Percentiles rank a stretch among this genome's conserved stretches.
These are phyloP conservation scores for Solanum appendiculatum DNA, from an alignment of 257 asterid genomes.

Conservation along the genomic window DNA sequence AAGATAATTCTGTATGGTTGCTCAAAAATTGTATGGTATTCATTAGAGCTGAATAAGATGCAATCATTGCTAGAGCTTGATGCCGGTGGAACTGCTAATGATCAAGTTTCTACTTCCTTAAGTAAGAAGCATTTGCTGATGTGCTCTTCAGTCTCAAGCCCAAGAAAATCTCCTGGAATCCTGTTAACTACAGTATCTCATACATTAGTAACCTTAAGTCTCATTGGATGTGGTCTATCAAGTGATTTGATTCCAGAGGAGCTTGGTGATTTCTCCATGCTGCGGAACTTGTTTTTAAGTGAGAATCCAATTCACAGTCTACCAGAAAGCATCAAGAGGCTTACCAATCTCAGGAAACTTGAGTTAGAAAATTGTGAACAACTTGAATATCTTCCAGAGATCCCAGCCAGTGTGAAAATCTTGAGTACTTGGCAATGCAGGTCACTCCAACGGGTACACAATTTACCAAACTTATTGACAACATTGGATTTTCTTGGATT, in stretches of 20 bases:
- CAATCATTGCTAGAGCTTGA: background rate
- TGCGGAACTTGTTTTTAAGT: background rate
- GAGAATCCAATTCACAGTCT: background rate
- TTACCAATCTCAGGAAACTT: background rate
- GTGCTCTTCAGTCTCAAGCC: background rate
- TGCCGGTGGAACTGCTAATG: background rate
- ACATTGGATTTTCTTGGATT: background rate
- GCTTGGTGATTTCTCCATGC: background rate
- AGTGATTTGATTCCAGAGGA: background rate
- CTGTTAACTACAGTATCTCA: background rate
- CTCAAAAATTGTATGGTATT: background rate
- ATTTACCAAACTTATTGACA: background rate
- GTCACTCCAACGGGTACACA: background rate
- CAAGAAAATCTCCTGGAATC: background rate
- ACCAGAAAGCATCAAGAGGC: slow-evolving; percentile 1
- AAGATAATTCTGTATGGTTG: background rate
- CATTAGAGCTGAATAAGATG: background rate
- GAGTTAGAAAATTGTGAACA: background rate
- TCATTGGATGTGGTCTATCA: background rate
- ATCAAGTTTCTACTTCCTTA: background rate
- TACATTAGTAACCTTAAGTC: background rate
- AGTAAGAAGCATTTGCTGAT: background rate
- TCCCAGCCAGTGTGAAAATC: background rate
- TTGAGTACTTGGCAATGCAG: background rate
- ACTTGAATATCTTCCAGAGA: slow-evolving; percentile 2